Base-by-base conservation (phyloP, 2,329 filamentous ascomycete genomes). In the Herpotrichia juniperi region DNA sequence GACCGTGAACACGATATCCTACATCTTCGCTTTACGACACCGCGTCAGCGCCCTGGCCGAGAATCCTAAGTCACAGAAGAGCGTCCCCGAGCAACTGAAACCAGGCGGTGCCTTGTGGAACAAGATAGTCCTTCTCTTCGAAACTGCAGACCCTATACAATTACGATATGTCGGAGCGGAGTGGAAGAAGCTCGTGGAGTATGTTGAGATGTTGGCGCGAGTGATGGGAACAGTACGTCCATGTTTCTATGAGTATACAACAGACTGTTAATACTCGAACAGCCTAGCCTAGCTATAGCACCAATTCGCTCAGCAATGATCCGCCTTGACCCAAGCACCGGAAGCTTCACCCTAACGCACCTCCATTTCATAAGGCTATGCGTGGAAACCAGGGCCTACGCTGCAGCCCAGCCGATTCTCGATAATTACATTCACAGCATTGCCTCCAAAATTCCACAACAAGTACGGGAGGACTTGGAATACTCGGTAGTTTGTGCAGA, bases 341-440 rank as follows among this genome's bases (percentile, higher is more conserved):
- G 82, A 44, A 83, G 88, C 46, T 84, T 91, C 60, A 91, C 88
- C 4, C 81, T 81, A 4, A 79, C 79, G 24, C 88, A 91, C 61
- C 69, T 87, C 31, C 65, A 74, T 12, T 77, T 90, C 26, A 78
- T 82, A 25, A 82, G 79, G 35, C 68, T 87, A 10, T 87, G 88
- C 39, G 63, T 83, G 43, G 76, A 82, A 46, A 79, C 81, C 26
- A 74, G 82, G 58, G 74, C 74, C 32, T 82, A 84, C 51, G 77
- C 79, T 12, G 78, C 81, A 21, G 85, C 82, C 2, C 74, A 88
- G 4, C 80, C 80, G 3, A 78, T 91, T 9, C 76, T 92, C 24
- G 81, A 89, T 60, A 85, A 83, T 53, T 79, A 83, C 47, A 85
- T 90, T 51, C 81, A 88, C 53, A 88, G 86, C 60, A 87, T 86